Conservation (phyloP, 305 asterid species). For the Solanum aculeatissimum region DNA sequence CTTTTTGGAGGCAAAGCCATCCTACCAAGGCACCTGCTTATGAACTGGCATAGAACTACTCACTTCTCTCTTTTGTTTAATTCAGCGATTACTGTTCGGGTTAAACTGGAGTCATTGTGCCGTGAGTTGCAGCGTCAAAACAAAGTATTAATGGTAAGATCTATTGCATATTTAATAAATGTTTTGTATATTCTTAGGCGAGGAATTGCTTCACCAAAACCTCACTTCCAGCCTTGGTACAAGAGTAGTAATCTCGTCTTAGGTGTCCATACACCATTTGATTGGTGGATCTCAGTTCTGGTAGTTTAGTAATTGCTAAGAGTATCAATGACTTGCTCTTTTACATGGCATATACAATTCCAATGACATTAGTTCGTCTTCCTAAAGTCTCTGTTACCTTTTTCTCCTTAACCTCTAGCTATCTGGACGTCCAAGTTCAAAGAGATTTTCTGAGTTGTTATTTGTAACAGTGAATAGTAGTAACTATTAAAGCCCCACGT, state of each 20-base stretch:
- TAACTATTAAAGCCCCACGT: background rate
- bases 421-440: background rate
- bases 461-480: background rate
- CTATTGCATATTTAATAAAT: background rate
- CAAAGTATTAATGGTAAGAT: slow-evolving; percentile 71
- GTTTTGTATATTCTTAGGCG: background rate
- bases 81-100: slow-evolving; percentile 88
- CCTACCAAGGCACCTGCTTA: background rate
- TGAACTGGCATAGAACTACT: background rate
- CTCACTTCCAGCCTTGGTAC: background rate
- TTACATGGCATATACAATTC: background rate
- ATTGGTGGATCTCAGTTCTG: background rate
- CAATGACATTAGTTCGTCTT: background rate
- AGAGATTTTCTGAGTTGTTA: background rate
- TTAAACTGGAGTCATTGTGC: slow-evolving; percentile 92
- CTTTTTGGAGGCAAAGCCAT: background rate
- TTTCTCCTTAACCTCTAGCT: background rate
- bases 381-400: background rate
- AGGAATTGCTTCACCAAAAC: background rate
- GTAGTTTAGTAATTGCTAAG: background rate
- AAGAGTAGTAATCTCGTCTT: background rate
- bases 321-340: background rate
- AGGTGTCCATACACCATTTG: background rate
- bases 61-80: background rate
- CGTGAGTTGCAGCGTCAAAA: slow-evolving; percentile 97